Evolutionary conservation across 345 rosid genomes (phyloP), one percentile per base, ranked within the genome.

Genomic region (Erysimum cheiranthoides): DNA sequence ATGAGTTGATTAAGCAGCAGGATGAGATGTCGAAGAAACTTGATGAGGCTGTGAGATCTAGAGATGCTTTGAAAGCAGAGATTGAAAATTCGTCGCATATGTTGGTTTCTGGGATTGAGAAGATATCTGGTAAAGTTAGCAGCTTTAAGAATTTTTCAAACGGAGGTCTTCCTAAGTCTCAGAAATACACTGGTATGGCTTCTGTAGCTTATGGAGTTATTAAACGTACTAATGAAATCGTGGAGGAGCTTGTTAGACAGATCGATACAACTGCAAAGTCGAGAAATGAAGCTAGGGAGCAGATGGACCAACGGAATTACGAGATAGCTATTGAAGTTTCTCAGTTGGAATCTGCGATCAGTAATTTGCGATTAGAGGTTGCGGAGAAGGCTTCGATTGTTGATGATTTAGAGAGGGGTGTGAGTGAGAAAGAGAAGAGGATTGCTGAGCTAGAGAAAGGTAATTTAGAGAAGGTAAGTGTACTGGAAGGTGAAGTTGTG

Each of bases 311-410:
- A 78, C 84, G 99, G 65, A 96, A 96, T 73, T 96, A 89, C 68
- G 98, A 93, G 85, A 93, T 96, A 70, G 99, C 99, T 42, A 91
- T 96, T 61, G 99, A 96, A 81, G 98, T 96, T 80, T 96, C 98
- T 14, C 92, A 93, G 85, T 89, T 96, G 61, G 98, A 96, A 82
- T 93, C 98, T 40, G 79, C 94, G 0, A 89, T 96, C 71, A 82
- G 90, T 77, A 85, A 87, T 46, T 77, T 96, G 77, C 79, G 84
- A 71, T 92, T 87, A 8, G 98, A 93, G 73, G 88, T 88, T 50
- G 87, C 76, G 0, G 82, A 86, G 76, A 96, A 89, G 80, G 80
- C 79, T 69, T 78, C 71, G 4, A 10, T 36, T 52, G 53, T 89
- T 40, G 93, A 89, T 69, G 81, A 78, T 59, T 84, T 90, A 66